phyloP scores from a whole-genome alignment of 2,329 filamentous ascomycete genomes.

The Venturia aucupariae region DNA sequence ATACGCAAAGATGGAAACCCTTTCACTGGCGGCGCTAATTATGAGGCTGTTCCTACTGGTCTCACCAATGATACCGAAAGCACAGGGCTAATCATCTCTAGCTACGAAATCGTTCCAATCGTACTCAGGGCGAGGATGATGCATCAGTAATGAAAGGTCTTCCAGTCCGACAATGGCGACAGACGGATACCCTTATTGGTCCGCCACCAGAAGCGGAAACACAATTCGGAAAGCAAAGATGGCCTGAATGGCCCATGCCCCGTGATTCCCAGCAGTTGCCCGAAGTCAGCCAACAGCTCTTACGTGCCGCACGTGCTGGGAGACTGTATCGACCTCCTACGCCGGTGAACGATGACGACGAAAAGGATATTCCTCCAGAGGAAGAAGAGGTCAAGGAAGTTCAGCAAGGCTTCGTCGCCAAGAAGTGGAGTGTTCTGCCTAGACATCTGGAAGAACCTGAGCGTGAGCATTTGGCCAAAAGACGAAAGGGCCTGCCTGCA shows the following conservation, averaged over 20 bases:
- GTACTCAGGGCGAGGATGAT: conserved; percentile 53
- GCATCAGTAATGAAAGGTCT: conserved; percentile 54
- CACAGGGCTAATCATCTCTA: background rate
- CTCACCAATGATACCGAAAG: background rate
- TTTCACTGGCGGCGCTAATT: background rate
- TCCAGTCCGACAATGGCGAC: conserved; percentile 84
- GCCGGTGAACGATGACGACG: conserved; percentile 42
- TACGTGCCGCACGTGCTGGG: conserved; percentile 72
- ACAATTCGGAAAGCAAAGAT: conserved; percentile 52
- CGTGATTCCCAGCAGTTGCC: conserved; percentile 72
- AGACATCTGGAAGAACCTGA: conserved; percentile 49
- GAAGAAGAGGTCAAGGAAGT: conserved; percentile 30
- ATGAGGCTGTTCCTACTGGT: background rate
- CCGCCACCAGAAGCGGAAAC: conserved; percentile 52
- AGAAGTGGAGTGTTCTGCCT: conserved; percentile 50
- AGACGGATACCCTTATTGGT: conserved; percentile 54
- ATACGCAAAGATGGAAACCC: too few species aligned
- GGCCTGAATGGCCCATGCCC: conserved; percentile 80
- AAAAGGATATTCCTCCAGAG: conserved; percentile 29
- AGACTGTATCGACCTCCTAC: conserved; percentile 64
- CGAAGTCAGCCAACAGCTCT: conserved; percentile 69
- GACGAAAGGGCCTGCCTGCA: conserved; percentile 49
- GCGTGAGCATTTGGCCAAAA: conserved; percentile 53
- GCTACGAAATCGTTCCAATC: conserved; percentile 29
- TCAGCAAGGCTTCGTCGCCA: conserved; percentile 40